Conservation (phyloP, 2,329 filamentous ascomycete species). For the Teratosphaeria gauchensis region DNA sequence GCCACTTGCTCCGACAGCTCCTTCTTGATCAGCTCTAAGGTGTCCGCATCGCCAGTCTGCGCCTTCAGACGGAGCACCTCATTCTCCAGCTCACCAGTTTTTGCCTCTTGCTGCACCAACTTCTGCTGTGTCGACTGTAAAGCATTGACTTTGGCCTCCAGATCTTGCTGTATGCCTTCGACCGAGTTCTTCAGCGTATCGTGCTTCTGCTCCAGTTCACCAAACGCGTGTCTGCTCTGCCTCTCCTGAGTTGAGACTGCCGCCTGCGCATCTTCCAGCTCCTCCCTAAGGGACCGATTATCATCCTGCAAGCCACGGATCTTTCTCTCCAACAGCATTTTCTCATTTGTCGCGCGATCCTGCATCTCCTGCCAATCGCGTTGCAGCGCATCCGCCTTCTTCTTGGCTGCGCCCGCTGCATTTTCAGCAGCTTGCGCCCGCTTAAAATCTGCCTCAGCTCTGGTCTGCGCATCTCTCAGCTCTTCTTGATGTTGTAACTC, state of each 20-base stretch:
- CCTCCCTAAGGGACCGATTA: conserved; percentile 64
- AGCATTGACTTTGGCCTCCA: conserved; percentile 45
- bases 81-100: conserved; percentile 67
- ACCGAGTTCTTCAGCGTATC: conserved; percentile 43
- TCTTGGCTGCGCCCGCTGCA: conserved; percentile 39
- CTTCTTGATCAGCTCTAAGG: conserved; percentile 71
- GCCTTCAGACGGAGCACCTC: conserved; percentile 78
- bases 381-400: conserved; percentile 45
- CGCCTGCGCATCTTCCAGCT: conserved; percentile 72
- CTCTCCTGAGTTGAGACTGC: conserved; percentile 60
- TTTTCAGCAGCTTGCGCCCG: conserved; percentile 48
- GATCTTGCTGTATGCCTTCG: conserved; percentile 52
- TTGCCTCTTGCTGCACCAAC: conserved; percentile 57
- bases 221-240: conserved; percentile 49
- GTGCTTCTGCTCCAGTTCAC: conserved; percentile 53
- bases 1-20: conserved; percentile 85
- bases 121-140: conserved; percentile 56
- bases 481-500: conserved; percentile 74
- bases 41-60: conserved; percentile 77
- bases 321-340: conserved; percentile 45
- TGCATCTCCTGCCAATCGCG: conserved; percentile 47
- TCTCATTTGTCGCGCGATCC: conserved; percentile 47
- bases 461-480: conserved; percentile 65
- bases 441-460: conserved; percentile 79
- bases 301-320: conserved; percentile 54